Conservation (phyloP, 2,329 filamentous ascomycete species). For the Epichloe elymi region DNA sequence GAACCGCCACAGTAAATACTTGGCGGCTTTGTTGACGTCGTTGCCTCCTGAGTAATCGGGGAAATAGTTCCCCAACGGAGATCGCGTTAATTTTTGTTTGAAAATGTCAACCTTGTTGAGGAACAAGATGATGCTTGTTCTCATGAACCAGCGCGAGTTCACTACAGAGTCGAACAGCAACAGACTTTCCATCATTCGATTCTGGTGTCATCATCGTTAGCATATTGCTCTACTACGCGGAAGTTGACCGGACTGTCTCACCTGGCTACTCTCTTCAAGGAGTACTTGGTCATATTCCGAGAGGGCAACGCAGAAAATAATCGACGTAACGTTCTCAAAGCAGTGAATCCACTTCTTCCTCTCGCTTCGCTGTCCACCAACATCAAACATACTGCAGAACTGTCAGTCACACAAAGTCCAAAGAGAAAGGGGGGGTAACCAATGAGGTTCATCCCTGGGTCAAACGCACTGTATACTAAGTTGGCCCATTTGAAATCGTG, state of each 20-base stretch:
- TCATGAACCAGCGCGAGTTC: slow-evolving; percentile 98
- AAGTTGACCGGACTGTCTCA: slow-evolving; percentile 27
- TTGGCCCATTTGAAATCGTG: slow-evolving; percentile 95
- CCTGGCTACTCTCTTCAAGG: slow-evolving; percentile 93
- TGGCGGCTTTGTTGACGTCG: slow-evolving; percentile 94
- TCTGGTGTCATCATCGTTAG: slow-evolving; percentile 37
- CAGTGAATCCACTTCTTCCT: slow-evolving; percentile 99
- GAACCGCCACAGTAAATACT: slow-evolving; percentile 95
- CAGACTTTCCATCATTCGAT: slow-evolving; percentile 98
- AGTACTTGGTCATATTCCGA: slow-evolving; percentile 98
- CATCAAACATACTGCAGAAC: slow-evolving; percentile 82
- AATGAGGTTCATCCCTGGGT: background rate
- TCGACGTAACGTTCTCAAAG: slow-evolving; percentile 98
- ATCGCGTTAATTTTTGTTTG: slow-evolving; percentile 82
- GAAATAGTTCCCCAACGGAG: slow-evolving; percentile 88
- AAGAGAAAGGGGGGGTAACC: background rate
- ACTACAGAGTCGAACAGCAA: slow-evolving; percentile 96
- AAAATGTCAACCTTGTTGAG: slow-evolving; percentile 99
- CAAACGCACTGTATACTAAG: slow-evolving; percentile 86
- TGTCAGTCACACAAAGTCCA: slow-evolving; percentile 10
- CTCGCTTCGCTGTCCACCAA: slow-evolving; percentile 92
- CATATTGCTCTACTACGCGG: background rate
- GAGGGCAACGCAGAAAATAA: slow-evolving; percentile 96
- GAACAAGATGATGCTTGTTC: slow-evolving; percentile 96
- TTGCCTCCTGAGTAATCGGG: slow-evolving; percentile 96